phyloP scores from a whole-genome alignment of 176 grass and related monocot genomes.

The Hsuehochloa calcarea region DNA sequence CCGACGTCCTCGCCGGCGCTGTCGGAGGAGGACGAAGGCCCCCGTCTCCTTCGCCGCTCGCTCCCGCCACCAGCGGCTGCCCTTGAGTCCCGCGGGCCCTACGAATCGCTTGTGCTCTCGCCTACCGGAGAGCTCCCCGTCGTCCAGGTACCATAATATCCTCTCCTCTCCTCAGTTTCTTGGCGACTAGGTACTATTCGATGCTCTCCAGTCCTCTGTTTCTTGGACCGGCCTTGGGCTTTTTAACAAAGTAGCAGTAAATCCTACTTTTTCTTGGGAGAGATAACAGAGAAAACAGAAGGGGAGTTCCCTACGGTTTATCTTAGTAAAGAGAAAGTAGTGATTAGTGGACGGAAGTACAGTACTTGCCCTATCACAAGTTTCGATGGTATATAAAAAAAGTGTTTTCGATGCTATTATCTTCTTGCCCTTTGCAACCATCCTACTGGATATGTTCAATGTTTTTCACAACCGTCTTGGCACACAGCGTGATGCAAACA shows the following conservation, averaged over 20 bases:
- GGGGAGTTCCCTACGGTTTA: not conserved
- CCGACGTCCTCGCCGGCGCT: not conserved
- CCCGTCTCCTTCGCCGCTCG: slow-evolving; percentile 16
- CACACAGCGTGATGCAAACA: not conserved
- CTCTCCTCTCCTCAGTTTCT: not conserved
- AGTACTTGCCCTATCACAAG: not conserved
- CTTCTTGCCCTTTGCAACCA: not conserved
- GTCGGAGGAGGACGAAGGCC: slow-evolving; percentile 23
- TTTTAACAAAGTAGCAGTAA: not conserved
- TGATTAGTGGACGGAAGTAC: not conserved
- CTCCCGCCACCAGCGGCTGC: slow-evolving; percentile 30
- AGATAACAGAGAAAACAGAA: not conserved
- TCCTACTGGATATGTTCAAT: not conserved
- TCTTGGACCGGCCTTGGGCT: not conserved
- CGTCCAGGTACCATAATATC: slow-evolving; percentile 52
- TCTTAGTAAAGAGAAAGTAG: not conserved
- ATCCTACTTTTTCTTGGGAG: too few relatives aligned
- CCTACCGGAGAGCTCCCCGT: slow-evolving; percentile 47
- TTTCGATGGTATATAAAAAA: not conserved
- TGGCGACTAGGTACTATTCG: not conserved
- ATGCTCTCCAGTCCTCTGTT: not conserved
- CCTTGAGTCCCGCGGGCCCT: slow-evolving; percentile 54
- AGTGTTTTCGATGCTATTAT: not conserved
- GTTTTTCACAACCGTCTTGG: not conserved
- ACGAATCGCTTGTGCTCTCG: slow-evolving; percentile 78